These are phyloP conservation scores for Cicer judaicum DNA, from an alignment of 306 rosid species.

Conservation along the genomic window DNA sequence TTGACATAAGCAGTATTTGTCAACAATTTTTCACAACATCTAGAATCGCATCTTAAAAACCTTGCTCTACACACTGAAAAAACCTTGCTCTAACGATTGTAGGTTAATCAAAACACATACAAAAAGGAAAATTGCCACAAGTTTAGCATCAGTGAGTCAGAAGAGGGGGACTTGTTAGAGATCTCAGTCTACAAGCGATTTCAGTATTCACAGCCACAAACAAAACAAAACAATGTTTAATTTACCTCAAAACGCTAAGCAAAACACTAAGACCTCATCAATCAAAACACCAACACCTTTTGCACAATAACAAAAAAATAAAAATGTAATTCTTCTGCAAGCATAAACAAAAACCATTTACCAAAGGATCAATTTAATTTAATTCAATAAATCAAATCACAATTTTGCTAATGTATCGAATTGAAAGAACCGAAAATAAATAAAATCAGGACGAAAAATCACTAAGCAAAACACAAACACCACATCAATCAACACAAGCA, in stretches of 20 bases:
- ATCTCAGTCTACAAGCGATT: neutral
- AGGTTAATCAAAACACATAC: neutral
- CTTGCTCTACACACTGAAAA: neutral
- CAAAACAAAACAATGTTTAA: neutral
- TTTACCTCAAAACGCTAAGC: neutral
- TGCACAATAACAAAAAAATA: neutral
- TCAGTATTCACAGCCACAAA: neutral
- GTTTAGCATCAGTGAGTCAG: neutral
- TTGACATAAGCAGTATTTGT: neutral
- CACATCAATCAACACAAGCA: neutral
- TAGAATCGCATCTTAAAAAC: neutral
- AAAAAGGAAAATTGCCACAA: neutral
- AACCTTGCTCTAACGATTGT: neutral
- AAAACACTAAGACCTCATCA: neutral
- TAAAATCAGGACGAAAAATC: no score
- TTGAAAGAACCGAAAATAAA: no score
- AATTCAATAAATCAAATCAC: neutral
- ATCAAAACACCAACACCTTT: neutral
- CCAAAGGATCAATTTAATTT: neutral
- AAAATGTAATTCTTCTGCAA: neutral
- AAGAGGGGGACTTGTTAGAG: neutral
- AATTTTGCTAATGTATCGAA: neutral
- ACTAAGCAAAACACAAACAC: neutral
- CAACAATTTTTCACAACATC: neutral
- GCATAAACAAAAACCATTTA: neutral